Evolutionary conservation across 805 yeast species (phyloP).

Genomic region (Jamesozyma lodderae): DNA sequence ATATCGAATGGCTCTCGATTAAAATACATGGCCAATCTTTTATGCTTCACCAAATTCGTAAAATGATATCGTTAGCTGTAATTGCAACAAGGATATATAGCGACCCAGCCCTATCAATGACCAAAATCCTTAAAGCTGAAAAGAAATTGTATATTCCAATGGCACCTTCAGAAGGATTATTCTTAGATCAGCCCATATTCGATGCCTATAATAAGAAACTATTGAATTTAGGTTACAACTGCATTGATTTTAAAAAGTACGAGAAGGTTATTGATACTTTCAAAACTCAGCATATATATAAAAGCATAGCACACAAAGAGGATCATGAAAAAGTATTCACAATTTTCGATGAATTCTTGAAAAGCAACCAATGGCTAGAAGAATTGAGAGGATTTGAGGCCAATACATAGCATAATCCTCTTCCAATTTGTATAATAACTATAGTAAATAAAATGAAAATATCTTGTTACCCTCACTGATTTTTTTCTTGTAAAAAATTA

Average conservation of each 20-base stretch:
- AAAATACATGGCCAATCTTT: slow-evolving; percentile 92
- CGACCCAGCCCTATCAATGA: slow-evolving; percentile 56
- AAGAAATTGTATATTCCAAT: slow-evolving; percentile 65
- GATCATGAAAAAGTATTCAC: slow-evolving; percentile 36
- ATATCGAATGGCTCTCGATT: slow-evolving; percentile 66
- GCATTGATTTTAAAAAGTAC: slow-evolving; percentile 55
- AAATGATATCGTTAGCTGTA: slow-evolving; percentile 86
- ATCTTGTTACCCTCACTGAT: no score
- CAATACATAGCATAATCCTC: no score
- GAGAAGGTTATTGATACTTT: slow-evolving; percentile 64
- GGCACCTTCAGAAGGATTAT: slow-evolving; percentile 83
- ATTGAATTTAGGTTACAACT: slow-evolving; percentile 44
- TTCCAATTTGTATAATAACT: no score
- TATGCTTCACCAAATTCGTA: slow-evolving; percentile 91
- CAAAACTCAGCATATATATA: slow-evolving; percentile 77
- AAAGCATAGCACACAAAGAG: slow-evolving; percentile 80
- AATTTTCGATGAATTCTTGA: not conserved
- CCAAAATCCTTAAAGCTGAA: slow-evolving; percentile 55
- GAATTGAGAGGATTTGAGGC: not conserved
- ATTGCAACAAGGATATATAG: slow-evolving; percentile 70
- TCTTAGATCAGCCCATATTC: slow-evolving; percentile 78
- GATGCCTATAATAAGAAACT: slow-evolving; percentile 63
- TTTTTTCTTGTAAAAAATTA: no score
- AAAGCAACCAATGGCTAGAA: not conserved
- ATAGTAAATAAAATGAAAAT: no score